phyloP scores from a whole-genome alignment of 164 flowering plant genomes.

The Vitis vinifera region DNA sequence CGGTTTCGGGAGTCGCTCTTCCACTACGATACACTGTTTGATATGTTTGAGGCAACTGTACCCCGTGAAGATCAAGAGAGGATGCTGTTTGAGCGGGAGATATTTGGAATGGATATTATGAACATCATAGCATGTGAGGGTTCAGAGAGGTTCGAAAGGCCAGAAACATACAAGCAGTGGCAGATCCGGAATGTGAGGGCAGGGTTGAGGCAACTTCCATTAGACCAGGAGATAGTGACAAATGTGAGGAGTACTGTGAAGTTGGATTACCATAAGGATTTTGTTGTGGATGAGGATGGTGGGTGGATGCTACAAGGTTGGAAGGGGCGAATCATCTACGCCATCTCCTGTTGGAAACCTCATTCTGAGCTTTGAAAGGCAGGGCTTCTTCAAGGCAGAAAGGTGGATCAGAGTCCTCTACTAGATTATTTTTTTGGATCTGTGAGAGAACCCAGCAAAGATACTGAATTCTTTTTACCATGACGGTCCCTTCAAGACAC shows the following conservation, averaged over 20 bases:
- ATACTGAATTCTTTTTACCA: too few relatives aligned
- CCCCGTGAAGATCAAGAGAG: slow-evolving; percentile 11
- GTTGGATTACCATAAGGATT: slow-evolving; percentile 10
- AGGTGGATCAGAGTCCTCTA: too few relatives aligned
- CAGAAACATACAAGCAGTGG: slow-evolving; percentile 22
- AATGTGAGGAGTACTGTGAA: slow-evolving; percentile 2
- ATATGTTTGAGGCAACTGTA: slow-evolving; percentile 11
- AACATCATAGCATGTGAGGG: slow-evolving; percentile 24
- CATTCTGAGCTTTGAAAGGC: too few relatives aligned
- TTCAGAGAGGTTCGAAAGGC: slow-evolving; percentile 16
- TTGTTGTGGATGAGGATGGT: slow-evolving; percentile 14
- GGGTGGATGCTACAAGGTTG: slow-evolving; percentile 21
- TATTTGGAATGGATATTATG: slow-evolving; percentile 4
- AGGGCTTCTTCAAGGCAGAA: too few relatives aligned
- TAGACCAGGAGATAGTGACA: slow-evolving; percentile 6
- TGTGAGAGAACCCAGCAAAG: too few relatives aligned
- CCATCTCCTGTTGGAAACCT: neutral
- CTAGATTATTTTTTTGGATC: too few relatives aligned
- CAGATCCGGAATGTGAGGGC: slow-evolving; percentile 10
- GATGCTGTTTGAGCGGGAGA: slow-evolving; percentile 10
- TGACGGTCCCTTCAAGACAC: too few relatives aligned
- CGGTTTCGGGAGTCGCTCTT: slow-evolving; percentile 16
- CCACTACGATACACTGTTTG: slow-evolving; percentile 18
- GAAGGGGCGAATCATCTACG: slow-evolving; percentile 12
- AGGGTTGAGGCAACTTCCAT: slow-evolving; percentile 14